A percentile compares a stretch with the other conserved stretches of the same genome.
These are phyloP conservation scores for Karstenula rhodostoma DNA, from an alignment of 2,329 filamentous ascomycete species.

Conservation along the genomic window DNA sequence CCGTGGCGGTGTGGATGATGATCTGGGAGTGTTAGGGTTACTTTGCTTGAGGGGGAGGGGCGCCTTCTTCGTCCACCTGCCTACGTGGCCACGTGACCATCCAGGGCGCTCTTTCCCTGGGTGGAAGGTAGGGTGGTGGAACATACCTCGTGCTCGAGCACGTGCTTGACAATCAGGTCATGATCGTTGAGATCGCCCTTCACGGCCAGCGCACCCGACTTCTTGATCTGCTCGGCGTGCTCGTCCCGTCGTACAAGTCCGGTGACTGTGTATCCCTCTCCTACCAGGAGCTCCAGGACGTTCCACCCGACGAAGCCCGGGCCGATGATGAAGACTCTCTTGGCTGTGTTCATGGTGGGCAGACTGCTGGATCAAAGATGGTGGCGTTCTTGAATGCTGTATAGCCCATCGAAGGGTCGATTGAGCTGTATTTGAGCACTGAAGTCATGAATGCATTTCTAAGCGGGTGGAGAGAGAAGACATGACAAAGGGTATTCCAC, in stretches of 20 bases:
- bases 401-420: not conserved
- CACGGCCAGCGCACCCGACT: conserved; percentile 49
- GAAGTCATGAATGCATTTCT: not conserved
- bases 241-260: conserved; percentile 53
- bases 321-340: conserved; percentile 54
- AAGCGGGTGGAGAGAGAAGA: not conserved
- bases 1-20: conserved; percentile 59
- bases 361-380: not conserved
- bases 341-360: conserved; percentile 12
- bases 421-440: not conserved
- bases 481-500: not conserved
- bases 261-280: conserved; percentile 54
- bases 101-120: not conserved
- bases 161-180: conserved; percentile 49
- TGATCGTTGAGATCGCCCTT: conserved; percentile 54
- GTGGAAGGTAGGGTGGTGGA: not conserved
- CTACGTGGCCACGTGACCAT: not conserved
- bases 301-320: conserved; percentile 60
- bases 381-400: too few relatives aligned
- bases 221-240: conserved; percentile 47
- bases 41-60: too few relatives aligned
- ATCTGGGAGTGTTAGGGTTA: conserved; percentile 15
- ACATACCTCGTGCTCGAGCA: conserved; percentile 46
- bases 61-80: not conserved
- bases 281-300: conserved; percentile 55